Evolutionary conservation across 2,329 filamentous ascomycete genomes (phyloP), one percentile per base, ranked within the genome.

Genomic region (Aspergillus awamori): DNA sequence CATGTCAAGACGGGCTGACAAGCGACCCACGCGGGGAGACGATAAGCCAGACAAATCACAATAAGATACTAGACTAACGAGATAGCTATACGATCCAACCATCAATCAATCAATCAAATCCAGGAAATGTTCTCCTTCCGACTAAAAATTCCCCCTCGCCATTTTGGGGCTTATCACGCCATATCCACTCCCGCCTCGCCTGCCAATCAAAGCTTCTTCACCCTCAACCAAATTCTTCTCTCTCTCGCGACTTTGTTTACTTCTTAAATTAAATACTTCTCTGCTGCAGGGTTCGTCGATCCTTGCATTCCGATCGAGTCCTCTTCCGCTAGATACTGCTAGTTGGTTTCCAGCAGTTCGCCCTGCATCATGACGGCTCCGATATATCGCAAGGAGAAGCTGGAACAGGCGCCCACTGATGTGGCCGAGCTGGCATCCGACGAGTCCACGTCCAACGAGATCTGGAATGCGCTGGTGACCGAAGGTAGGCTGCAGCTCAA

Each of bases 401-500:
- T n/a, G 38, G 24, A 17, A 20, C 10, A 47, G 38, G n/a, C 41
- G 8, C 39, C 53, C 22, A 41, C 53, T 13, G 22, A 55, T n/a
- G 53, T 55, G 22, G 38, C 41, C 28, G 53, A 55, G 26, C 20
- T 55, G 38, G 24, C 28, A 13, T 33, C 53, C 15, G 53, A 55
- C 10, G 53, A 39, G 22, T 53, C 39, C 53, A 55, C 24, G 17
- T 28, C 53, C 13, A 15, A 26, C 24, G 53, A 55, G 24, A 45
- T 55, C 53, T 45, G 45, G 38, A 55, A 55, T 26, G 53, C 53
- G 8, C 26, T 55, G 20, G 41, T 45, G 53, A 55, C 36, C 13
- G 53, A 55, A 45, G 53, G 53, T 55, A 43, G 1, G 53, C 26
- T n/a, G 26, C 11, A 10, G 20, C 7, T 8, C 10, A 5, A 20